Evolutionary conservation across 202 grass and related monocot species (phyloP).

Genomic region (Schoenoplectus triqueter): DNA sequence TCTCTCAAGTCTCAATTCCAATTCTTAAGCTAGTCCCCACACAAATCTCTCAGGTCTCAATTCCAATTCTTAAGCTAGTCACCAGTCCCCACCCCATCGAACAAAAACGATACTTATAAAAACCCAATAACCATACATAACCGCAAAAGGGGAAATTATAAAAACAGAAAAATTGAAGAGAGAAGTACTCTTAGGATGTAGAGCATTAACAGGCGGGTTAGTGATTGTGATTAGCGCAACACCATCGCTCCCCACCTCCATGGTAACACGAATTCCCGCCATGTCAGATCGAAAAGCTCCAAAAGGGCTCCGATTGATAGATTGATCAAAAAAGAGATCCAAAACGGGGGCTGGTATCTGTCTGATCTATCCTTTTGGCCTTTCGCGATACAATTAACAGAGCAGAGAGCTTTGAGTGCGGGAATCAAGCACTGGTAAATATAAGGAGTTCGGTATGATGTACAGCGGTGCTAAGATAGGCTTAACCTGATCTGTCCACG

Average conservation of each 20-base stretch:
- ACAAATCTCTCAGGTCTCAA: too few relatives aligned
- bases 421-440: conserved; percentile 29
- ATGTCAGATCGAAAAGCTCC: conserved; percentile 37
- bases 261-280: conserved; percentile 71
- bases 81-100: too few relatives aligned
- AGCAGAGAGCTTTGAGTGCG: neutral
- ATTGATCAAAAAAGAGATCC: conserved; percentile 7
- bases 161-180: too few relatives aligned
- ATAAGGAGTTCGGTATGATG: conserved; percentile 8
- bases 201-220: conserved; percentile 93
- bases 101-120: too few relatives aligned
- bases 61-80: too few relatives aligned
- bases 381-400: neutral
- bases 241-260: conserved; percentile 84
- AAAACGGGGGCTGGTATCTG: too few relatives aligned
- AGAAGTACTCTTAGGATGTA: conserved; percentile 67
- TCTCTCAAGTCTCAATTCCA: neutral
- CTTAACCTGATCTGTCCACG: conserved; percentile 11
- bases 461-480: neutral
- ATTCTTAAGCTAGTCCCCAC: neutral
- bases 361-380: neutral
- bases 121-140: too few relatives aligned
- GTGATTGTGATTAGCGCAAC: conserved; percentile 87
- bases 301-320: neutral
- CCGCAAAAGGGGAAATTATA: too few relatives aligned